Conservation (phyloP, 345 rosid species). For the Lagerstroemia speciosa region DNA sequence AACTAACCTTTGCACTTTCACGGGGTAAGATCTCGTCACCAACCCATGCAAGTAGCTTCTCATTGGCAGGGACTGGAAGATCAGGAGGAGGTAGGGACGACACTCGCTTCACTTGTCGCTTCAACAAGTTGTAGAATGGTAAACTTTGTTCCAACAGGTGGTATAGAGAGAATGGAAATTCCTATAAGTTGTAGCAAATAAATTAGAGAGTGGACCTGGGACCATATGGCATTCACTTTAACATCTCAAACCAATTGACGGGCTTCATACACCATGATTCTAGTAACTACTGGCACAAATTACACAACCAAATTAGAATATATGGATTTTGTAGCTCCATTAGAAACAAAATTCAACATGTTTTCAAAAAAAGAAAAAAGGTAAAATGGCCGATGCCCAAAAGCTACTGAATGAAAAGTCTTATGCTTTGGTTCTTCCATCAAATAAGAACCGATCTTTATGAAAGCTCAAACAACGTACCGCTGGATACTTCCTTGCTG, state of each 20-base stretch:
- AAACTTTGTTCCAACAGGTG: slow-evolving; percentile 67
- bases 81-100: slow-evolving; percentile 49
- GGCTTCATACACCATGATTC: too few species aligned
- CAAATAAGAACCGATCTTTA: not conserved
- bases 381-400: not conserved
- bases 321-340: too few species aligned
- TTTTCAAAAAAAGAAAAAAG: not conserved
- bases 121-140: slow-evolving; percentile 73
- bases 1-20: slow-evolving; percentile 59
- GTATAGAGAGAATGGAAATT: slow-evolving; percentile 53
- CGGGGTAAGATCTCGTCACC: slow-evolving; percentile 82
- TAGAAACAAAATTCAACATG: too few species aligned
- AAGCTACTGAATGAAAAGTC: not conserved
- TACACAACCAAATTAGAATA: not conserved
- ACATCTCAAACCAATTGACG: not conserved
- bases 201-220: not conserved
- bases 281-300: too few species aligned
- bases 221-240: not conserved
- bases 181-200: slow-evolving; percentile 25
- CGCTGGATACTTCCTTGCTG: slow-evolving; percentile 42
- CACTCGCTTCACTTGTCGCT: slow-evolving; percentile 40
- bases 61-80: slow-evolving; percentile 71
- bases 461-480: slow-evolving; percentile 29
- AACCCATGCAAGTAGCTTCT: slow-evolving; percentile 78
- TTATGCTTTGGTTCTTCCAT: not conserved